Conservation (phyloP, 805 yeast species). For the Candida sphagnicola region DNA sequence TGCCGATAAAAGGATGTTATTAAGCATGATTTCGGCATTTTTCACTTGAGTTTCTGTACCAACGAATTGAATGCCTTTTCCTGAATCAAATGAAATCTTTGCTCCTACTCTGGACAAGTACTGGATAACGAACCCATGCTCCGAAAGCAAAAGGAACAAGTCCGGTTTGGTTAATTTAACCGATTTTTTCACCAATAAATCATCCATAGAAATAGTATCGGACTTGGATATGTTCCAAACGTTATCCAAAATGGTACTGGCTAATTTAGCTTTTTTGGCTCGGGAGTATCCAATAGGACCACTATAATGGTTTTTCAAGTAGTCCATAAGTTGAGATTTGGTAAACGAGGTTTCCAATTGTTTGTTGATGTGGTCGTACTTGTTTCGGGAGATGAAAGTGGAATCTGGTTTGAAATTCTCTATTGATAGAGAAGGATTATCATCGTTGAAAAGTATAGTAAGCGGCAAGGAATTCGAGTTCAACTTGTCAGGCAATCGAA, state of each 20-base stretch:
- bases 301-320: constrained; percentile 6
- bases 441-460: background rate
- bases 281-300: constrained; percentile 2
- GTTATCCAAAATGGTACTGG: constrained; percentile 24
- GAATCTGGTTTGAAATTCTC: constrained; percentile 10
- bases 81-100: constrained; percentile 29
- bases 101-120: constrained; percentile 41
- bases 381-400: constrained; percentile 6
- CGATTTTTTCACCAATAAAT: constrained; percentile 26
- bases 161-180: constrained; percentile 33
- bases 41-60: constrained; percentile 39
- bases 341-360: constrained; percentile 12
- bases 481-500: background rate
- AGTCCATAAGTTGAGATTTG: constrained; percentile 10
- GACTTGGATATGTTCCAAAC: constrained; percentile 31
- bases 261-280: constrained; percentile 8
- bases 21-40: constrained; percentile 42
- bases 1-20: constrained; percentile 18
- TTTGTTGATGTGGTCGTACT: constrained; percentile 7
- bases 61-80: constrained; percentile 27
- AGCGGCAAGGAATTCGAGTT: background rate
- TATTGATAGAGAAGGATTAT: constrained; percentile 3
- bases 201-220: constrained; percentile 20
- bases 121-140: constrained; percentile 35
- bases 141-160: constrained; percentile 36